Base-by-base conservation (phyloP, 2,329 filamentous ascomycete genomes). In the Beauveria sp. region DNA sequence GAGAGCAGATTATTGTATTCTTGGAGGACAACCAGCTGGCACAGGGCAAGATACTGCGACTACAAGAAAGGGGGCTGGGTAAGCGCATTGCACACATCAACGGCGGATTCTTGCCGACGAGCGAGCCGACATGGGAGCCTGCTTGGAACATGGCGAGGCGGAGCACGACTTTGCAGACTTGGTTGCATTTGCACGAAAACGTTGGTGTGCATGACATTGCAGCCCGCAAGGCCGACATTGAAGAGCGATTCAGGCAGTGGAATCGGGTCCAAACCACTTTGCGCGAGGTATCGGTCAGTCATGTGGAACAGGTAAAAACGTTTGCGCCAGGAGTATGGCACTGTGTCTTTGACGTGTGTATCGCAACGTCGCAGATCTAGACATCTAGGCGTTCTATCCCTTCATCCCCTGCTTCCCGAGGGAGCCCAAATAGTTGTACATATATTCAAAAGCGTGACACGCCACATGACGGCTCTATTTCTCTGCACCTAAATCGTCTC, bases 241-340 rank as follows among this genome's bases (percentile, higher is more conserved):
- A 83, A 66, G 64, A 68, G 2, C 68, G 80, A 45, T 78, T 86
- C 66, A 70, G 71, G 20, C 63, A 60, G n/a, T 79, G 77, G 74
- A 64, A 62, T 22, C 50, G 60, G 20, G 60, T 65, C 1, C 64
- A 67, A 26, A 64, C 54, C 14, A 14, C 51, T 24, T 43, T 58
- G n/a, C 70, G 70, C 22, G 60, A 64, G 3, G 72, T 75, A 14
- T 68, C 67, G 26, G 78, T 82, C 42, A 80, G 82, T 65, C 82
- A 87, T 72, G 80, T 86, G 45, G 85, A 88, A 73, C 75, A 79
- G 66, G 86, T 89, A 69, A 89, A 89, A 77, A 88, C 85, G 56
- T 88, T 84, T 77, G 86, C 86, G 66, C 87, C 86, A 31, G 84
- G 80, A 0, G 84, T 89, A 8, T 87, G 85, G 85, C 86, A 89